Base-by-base conservation (phyloP, 306 rosid genomes). In the Sindora glabra region DNA sequence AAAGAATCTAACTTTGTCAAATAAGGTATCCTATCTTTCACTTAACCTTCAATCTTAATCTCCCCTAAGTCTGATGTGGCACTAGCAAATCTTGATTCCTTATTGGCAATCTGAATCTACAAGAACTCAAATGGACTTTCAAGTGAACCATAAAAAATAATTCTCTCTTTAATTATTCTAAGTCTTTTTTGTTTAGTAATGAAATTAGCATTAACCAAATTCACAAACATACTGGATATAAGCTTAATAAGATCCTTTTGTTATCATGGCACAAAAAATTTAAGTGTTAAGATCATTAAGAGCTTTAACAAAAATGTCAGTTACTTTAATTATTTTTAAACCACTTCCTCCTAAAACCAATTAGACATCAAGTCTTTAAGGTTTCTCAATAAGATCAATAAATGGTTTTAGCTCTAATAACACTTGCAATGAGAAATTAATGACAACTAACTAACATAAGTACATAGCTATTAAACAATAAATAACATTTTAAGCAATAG, bases 291-390 rank as follows among this genome's bases (percentile, higher is more conserved):
- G 94, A 73, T 94, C 97, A 79, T 94, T 95, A 21, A 95, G 94
- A 23, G 89, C 97, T 75, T 97, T 86, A 0, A 94, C 65, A 21
- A 95, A 89, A 34, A 87, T 87, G 56, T 94, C 89, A 18, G 90
- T 62, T 44, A 94, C 99, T 77, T 86, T 89, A 56, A 94, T 95
- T 21, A 69, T 82, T 73, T 94, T 94, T 39, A 94, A 90, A 36
- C 99, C 99, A 38, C 95, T 89, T 62, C 99, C 99, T 68, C 99
- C 99, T 0, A 97, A 90, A 33, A 94, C 99, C 59, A 94, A 74
- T 75, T 94, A 97, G 41, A 94, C 95, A 37, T 95, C 97, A 64
- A 94, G 79, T 57, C 95, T 89, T 15, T 97, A 96, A 36, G 89
- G 74, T 59, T 86, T 94, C 83, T 94, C 99, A 22, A 95, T 87